phyloP scores from a whole-genome alignment of 2,329 filamentous ascomycete species.

The Pestalotiopsis sp. region DNA sequence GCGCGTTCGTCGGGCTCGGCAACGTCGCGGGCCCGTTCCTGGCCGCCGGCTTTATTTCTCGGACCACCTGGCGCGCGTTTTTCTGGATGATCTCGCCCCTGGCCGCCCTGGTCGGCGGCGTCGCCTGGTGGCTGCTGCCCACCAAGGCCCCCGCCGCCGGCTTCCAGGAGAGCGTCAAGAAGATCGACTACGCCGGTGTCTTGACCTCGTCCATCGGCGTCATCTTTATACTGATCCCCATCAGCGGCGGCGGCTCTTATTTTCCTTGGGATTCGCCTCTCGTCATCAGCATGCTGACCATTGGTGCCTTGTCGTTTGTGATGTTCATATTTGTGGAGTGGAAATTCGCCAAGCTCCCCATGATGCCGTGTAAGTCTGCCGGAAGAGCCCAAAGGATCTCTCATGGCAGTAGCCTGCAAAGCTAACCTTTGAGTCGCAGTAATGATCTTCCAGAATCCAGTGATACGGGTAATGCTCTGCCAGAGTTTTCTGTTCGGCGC shows the following conservation, averaged over 20 bases:
- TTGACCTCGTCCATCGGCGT: constrained; percentile 56
- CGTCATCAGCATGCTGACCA: constrained; percentile 59
- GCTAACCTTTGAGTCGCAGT: constrained; percentile 29
- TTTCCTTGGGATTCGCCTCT: constrained; percentile 58
- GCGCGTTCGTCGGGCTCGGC: constrained; percentile 43
- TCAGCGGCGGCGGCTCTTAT: constrained; percentile 58
- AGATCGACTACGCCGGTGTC: constrained; percentile 62
- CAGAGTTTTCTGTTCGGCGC: constrained; percentile 63
- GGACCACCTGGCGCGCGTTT: constrained; percentile 35
- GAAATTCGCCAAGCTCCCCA: constrained; percentile 56
- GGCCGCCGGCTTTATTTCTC: constrained; percentile 41
- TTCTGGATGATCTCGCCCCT: constrained; percentile 54
- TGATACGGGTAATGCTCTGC: constrained; percentile 55
- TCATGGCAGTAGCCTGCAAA: not conserved
- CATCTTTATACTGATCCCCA: constrained; percentile 63
- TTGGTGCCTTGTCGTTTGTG: constrained; percentile 47
- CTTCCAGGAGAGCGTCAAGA: constrained; percentile 48
- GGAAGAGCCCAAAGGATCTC: not conserved
- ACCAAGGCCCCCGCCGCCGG: constrained; percentile 50
- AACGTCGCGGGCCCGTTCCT: constrained; percentile 49
- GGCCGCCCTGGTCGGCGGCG: constrained; percentile 42
- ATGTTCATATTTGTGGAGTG: constrained; percentile 57
- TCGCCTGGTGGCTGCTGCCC: constrained; percentile 51
- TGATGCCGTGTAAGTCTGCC: constrained; percentile 50
- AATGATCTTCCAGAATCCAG: constrained; percentile 53